Percentiles rank a stretch among this genome's conserved stretches.
Conservation (phyloP, 2,329 filamentous ascomycete species). For the Sodiomyces alkalinus region DNA sequence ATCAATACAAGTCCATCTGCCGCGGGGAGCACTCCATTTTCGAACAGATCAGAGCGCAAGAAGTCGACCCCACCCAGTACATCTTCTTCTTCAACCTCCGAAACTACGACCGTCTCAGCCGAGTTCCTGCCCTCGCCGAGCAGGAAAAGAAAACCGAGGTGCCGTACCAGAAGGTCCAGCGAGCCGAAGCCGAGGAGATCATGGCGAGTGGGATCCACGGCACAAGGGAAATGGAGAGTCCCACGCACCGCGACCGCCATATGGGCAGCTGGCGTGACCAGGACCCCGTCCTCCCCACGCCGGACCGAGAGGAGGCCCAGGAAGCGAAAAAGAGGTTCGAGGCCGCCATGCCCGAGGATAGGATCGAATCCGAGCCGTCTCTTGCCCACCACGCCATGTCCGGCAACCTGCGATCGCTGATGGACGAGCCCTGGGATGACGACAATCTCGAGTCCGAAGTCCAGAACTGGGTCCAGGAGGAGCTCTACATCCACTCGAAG, state of each 20-base stretch:
- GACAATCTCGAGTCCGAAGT: slow-evolving; percentile 58
- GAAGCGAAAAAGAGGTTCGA: slow-evolving; percentile 40
- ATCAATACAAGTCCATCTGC: slow-evolving; percentile 92
- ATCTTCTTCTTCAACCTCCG: slow-evolving; percentile 91
- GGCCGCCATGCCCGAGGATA: slow-evolving; percentile 22
- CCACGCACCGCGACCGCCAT: slow-evolving; percentile 28
- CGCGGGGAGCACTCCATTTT: slow-evolving; percentile 87
- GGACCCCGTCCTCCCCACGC: slow-evolving; percentile 9
- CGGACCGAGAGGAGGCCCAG: slow-evolving; percentile 20
- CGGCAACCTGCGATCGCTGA: slow-evolving; percentile 37
- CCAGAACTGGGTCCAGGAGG: slow-evolving; percentile 84
- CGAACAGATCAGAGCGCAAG: slow-evolving; percentile 55
- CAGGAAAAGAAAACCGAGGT: slow-evolving; percentile 72
- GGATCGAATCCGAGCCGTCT: slow-evolving; percentile 21
- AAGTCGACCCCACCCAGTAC: slow-evolving; percentile 63
- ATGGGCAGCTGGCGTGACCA: slow-evolving; percentile 27
- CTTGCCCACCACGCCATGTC: slow-evolving; percentile 76
- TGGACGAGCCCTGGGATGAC: slow-evolving; percentile 63
- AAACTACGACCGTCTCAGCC: slow-evolving; percentile 84
- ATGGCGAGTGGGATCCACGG: slow-evolving; percentile 64
- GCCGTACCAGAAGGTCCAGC: slow-evolving; percentile 72
- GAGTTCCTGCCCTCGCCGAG: slow-evolving; percentile 55
- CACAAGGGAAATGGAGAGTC: slow-evolving; percentile 17
- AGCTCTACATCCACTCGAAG: slow-evolving; percentile 91
- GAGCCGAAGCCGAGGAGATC: slow-evolving; percentile 76